Evolutionary conservation across 1,139 yeast species (phyloP).

Genomic region (Pichia cactophila): DNA sequence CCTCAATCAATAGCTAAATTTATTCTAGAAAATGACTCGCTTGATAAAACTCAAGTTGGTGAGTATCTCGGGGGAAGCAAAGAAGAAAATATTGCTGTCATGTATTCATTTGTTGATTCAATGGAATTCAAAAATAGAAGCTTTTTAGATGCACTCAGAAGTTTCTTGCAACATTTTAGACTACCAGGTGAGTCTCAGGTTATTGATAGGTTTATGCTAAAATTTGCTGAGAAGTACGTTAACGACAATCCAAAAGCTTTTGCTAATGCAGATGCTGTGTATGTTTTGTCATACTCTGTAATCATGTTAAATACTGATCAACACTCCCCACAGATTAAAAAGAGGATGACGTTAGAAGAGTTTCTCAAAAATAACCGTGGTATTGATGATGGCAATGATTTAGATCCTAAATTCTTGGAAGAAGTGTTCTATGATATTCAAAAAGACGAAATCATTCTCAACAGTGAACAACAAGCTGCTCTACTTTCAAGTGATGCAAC

Average conservation of each 20-base stretch:
- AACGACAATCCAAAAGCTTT: slow-evolving; percentile 81
- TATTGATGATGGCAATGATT: slow-evolving; percentile 85
- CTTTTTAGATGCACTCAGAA: slow-evolving; percentile 82
- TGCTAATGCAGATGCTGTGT: slow-evolving; percentile 91
- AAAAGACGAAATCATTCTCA: slow-evolving; percentile 76
- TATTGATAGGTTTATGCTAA: slow-evolving; percentile 92
- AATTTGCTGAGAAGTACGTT: slow-evolving; percentile 88
- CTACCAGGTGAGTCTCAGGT: slow-evolving; percentile 98
- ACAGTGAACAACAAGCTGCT: slow-evolving; percentile 93
- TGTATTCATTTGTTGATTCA: slow-evolving; percentile 90
- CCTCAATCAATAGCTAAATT: slow-evolving; percentile 71
- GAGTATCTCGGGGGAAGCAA: slow-evolving; percentile 91
- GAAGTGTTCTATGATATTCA: slow-evolving; percentile 71
- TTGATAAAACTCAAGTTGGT: slow-evolving; percentile 81
- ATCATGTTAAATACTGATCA: slow-evolving; percentile 91
- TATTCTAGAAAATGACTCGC: slow-evolving; percentile 56
- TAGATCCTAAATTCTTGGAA: slow-evolving; percentile 66
- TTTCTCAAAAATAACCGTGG: slow-evolving; percentile 83
- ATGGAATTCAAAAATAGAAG: slow-evolving; percentile 66
- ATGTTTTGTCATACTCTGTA: slow-evolving; percentile 85
- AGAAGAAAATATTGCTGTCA: slow-evolving; percentile 64
- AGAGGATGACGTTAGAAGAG: slow-evolving; percentile 81
- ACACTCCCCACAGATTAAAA: slow-evolving; percentile 80
- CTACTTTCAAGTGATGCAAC: slow-evolving; percentile 49
- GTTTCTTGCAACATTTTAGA: slow-evolving; percentile 78